Evolutionary conservation across 306 rosid genomes (phyloP).

Genomic region (Crataegus laevigata): DNA sequence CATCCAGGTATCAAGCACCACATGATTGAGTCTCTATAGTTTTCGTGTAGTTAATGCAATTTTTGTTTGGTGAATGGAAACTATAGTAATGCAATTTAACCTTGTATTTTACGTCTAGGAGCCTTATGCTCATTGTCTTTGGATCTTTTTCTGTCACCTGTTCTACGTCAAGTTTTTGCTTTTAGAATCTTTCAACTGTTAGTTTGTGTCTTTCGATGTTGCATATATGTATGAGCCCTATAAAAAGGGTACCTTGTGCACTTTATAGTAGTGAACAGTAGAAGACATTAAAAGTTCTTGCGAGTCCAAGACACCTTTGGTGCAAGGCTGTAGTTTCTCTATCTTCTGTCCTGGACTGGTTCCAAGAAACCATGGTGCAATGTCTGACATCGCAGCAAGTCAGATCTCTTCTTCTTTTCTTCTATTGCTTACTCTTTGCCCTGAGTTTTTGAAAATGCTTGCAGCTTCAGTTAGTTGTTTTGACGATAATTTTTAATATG

Average conservation of each 20-base stretch:
- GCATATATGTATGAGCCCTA: neutral
- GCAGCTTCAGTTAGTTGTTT: slow-evolving; percentile 2
- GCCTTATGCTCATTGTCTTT: neutral
- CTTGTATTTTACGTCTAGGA: neutral
- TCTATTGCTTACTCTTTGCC: neutral
- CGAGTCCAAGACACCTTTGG: too few relatives aligned
- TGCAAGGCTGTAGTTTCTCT: neutral
- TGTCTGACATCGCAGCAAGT: neutral
- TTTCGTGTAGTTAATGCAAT: neutral
- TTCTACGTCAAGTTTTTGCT: neutral
- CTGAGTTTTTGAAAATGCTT: neutral
- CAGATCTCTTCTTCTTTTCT: neutral
- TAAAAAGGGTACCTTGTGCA: neutral
- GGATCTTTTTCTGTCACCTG: neutral
- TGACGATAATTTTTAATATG: neutral
- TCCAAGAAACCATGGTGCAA: neutral
- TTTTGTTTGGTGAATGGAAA: neutral
- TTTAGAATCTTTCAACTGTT: neutral
- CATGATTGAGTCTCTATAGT: neutral
- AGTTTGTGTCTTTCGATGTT: neutral
- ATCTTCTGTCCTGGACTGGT: neutral
- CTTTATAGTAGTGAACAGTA: neutral
- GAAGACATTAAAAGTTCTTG: neutral
- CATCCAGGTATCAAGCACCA: neutral
- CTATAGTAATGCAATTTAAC: neutral